Conservation (phyloP, 257 asterid species). For the Solanum microdontum region DNA sequence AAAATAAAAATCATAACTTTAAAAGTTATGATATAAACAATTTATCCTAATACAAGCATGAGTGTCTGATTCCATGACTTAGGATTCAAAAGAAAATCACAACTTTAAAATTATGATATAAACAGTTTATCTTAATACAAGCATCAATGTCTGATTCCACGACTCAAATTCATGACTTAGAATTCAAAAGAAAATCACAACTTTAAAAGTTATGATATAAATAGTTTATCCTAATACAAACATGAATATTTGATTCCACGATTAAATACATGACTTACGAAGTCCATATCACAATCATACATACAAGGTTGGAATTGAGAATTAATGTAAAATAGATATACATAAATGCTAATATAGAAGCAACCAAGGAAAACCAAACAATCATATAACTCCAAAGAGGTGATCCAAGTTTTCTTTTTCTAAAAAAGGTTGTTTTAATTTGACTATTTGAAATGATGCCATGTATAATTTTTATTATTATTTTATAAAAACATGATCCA, state of each 20-base stretch:
- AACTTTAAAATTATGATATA: no score
- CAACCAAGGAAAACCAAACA: neutral
- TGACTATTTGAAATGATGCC: neutral
- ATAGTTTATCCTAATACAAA: fast-evolving
- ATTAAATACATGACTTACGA: neutral
- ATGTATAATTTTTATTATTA: neutral
- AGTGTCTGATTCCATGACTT: no score
- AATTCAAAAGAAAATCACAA: no score
- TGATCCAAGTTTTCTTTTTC: neutral
- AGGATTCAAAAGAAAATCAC: no score
- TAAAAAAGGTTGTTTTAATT: neutral
- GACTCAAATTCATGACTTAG: no score
- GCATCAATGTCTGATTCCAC: no score
- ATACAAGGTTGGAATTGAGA: neutral
- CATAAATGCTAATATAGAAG: neutral
- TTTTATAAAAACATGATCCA: neutral
- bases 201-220: neutral
- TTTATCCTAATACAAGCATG: neutral
- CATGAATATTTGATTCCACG: neutral
- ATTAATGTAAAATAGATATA: neutral
- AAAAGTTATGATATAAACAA: neutral
- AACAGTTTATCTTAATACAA: neutral
- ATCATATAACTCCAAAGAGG: neutral
- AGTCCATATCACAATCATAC: neutral
- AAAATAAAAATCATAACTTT: neutral